A percentile compares a stretch with the other conserved stretches of the same genome.
These are phyloP conservation scores for Plasmodium chabaudi DNA, from an alignment of 169 alveolate genomes.

Conservation along the genomic window DNA sequence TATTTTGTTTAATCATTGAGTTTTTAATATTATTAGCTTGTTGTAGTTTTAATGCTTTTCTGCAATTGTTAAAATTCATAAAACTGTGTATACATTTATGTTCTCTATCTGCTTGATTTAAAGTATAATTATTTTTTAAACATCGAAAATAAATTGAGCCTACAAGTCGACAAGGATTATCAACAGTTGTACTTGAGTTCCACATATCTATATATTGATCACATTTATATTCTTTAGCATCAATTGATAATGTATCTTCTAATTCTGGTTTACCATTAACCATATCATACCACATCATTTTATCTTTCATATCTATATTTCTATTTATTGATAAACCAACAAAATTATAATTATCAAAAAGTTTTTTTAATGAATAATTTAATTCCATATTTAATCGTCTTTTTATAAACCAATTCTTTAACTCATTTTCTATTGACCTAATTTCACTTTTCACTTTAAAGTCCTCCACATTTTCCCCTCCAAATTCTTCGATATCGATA, in stretches of 20 bases:
- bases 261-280: constrained; percentile 88
- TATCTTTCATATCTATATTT: constrained; percentile 77
- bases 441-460: constrained; percentile 78
- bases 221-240: constrained; percentile 91
- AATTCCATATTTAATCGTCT: constrained; percentile 86
- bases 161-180: constrained; percentile 86
- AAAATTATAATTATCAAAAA: constrained; percentile 82
- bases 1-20: constrained; percentile 80
- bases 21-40: constrained; percentile 78
- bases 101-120: constrained; percentile 67
- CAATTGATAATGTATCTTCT: constrained; percentile 85
- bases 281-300: constrained; percentile 85
- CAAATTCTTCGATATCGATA: constrained; percentile 10
- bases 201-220: constrained; percentile 86
- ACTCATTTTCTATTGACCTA: constrained; percentile 79
- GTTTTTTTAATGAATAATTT: constrained; percentile 75
- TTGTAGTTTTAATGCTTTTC: constrained; percentile 79
- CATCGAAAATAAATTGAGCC: constrained; percentile 86
- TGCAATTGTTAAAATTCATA: constrained; percentile 79
- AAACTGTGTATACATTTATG: constrained; percentile 77
- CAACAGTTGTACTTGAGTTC: constrained; percentile 86
- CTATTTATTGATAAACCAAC: constrained; percentile 82
- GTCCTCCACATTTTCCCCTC: constrained; percentile 1
- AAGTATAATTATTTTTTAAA: constrained; percentile 80
- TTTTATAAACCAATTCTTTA: constrained; percentile 86